Conservation (phyloP, 495 filamentous ascomycete species). For the Penicillium argentinense region DNA sequence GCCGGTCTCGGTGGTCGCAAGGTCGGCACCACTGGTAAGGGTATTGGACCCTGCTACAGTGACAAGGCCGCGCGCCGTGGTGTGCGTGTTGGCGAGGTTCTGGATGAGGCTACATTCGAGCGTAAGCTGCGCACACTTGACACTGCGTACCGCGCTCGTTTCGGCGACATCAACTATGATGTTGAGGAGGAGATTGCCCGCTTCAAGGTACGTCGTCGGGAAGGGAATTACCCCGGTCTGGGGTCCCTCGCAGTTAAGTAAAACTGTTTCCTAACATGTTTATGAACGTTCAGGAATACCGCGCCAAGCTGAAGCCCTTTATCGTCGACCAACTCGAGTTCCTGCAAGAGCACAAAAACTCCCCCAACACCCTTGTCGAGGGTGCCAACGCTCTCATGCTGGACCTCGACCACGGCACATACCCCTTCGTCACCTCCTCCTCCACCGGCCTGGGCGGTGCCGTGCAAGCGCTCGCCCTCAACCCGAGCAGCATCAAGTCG, state of each 20-base stretch:
- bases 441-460: conserved; percentile 75
- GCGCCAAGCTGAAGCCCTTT: conserved; percentile 62
- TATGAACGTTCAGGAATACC: conserved; percentile 62
- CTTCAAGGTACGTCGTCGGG: conserved; percentile 49
- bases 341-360: conserved; percentile 50
- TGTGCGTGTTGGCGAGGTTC: conserved; percentile 73
- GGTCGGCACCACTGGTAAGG: conserved; percentile 59
- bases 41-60: conserved; percentile 80
- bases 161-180: conserved; percentile 74
- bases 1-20: conserved; percentile 65
- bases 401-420: conserved; percentile 75
- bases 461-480: conserved; percentile 65
- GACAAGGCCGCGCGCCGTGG: conserved; percentile 77
- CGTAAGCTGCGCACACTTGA: conserved; percentile 66
- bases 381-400: conserved; percentile 88
- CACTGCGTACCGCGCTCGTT: conserved; percentile 66
- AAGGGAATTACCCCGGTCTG: neutral
- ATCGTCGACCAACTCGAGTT: conserved; percentile 63
- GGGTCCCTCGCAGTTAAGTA: neutral
- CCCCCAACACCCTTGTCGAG: conserved; percentile 73
- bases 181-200: conserved; percentile 76
- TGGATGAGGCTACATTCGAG: conserved; percentile 73
- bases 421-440: conserved; percentile 82
- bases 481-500: conserved; percentile 49
- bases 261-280: conserved; percentile 1